phyloP scores from a whole-genome alignment of 208 protist species.

The Trypanosoma brucei region DNA sequence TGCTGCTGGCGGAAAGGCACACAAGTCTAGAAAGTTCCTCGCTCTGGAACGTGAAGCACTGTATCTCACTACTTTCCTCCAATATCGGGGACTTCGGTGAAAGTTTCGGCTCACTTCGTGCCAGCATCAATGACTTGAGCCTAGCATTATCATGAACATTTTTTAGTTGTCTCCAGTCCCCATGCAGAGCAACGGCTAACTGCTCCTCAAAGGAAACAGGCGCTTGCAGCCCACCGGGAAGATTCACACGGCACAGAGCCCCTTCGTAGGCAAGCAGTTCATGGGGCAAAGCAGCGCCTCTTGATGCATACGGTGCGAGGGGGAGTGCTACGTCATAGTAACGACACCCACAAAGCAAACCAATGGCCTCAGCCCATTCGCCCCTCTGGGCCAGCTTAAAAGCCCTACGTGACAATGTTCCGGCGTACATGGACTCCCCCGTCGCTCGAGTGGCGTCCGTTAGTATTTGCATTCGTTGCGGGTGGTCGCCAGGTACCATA shows the following conservation, averaged over 20 bases:
- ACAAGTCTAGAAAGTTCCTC: constrained; percentile 33
- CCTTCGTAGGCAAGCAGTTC: constrained; percentile 18
- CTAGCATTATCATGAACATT: constrained; percentile 13
- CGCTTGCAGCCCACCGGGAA: neutral
- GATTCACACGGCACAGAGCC: constrained; percentile 9
- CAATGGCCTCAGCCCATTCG: constrained; percentile 28
- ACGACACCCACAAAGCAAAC: constrained; percentile 25
- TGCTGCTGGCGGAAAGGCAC: constrained; percentile 27
- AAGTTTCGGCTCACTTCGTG: constrained; percentile 10
- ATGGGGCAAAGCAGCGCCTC: constrained; percentile 13
- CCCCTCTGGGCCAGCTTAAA: constrained; percentile 18
- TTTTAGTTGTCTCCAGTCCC: constrained; percentile 23
- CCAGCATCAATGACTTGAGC: constrained; percentile 29
- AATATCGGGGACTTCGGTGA: neutral
- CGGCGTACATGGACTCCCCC: constrained; percentile 55
- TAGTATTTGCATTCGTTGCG: constrained; percentile 26
- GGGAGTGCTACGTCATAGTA: constrained; percentile 31
- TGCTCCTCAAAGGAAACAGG: constrained; percentile 23
- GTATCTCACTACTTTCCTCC: constrained; percentile 12
- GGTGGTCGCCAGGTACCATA: constrained; percentile 24
- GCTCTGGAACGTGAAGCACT: constrained; percentile 57
- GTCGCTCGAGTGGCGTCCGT: constrained; percentile 23
- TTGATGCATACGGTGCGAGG: constrained; percentile 13
- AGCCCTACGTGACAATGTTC: constrained; percentile 41
- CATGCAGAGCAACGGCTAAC: constrained; percentile 39